These are phyloP conservation scores for Pseudocercospora musae DNA, from an alignment of 2,329 filamentous ascomycete species.

Conservation along the genomic window DNA sequence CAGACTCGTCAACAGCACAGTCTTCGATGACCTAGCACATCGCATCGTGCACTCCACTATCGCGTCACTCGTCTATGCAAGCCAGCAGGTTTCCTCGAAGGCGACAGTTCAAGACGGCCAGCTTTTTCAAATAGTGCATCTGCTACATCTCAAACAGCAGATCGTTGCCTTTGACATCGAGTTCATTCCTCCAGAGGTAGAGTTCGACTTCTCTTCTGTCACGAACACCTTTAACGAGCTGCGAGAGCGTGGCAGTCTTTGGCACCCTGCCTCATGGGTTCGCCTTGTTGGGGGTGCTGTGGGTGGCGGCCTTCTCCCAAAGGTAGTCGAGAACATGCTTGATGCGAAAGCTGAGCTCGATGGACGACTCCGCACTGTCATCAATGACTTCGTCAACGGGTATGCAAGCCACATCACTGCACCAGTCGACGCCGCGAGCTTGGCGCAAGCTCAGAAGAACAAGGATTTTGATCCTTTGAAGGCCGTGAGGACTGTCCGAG, in stretches of 20 bases:
- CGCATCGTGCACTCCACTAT: slow-evolving; percentile 90
- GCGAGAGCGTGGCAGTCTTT: slow-evolving; percentile 61
- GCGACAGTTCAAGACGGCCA: slow-evolving; percentile 70
- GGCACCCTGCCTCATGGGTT: slow-evolving; percentile 62
- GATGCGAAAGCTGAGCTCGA: slow-evolving; percentile 68
- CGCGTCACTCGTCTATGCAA: slow-evolving; percentile 73
- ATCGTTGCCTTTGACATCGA: slow-evolving; percentile 95
- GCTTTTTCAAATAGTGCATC: slow-evolving; percentile 90
- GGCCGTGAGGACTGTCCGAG: slow-evolving; percentile 46
- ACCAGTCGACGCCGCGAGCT: slow-evolving; percentile 33
- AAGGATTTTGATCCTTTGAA: slow-evolving; percentile 31
- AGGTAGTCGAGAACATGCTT: slow-evolving; percentile 68
- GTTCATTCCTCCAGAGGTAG: slow-evolving; percentile 62
- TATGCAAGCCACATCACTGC: slow-evolving; percentile 58
- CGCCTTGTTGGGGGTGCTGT: slow-evolving; percentile 50
- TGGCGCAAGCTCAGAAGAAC: slow-evolving; percentile 21
- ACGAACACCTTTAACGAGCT: slow-evolving; percentile 67
- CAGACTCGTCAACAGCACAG: slow-evolving; percentile 64
- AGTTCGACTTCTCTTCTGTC: slow-evolving; percentile 64
- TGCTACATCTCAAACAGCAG: slow-evolving; percentile 92
- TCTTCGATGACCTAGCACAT: slow-evolving; percentile 70
- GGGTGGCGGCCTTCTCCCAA: slow-evolving; percentile 54
- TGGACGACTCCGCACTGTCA: slow-evolving; percentile 58
- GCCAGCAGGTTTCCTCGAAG: slow-evolving; percentile 60
- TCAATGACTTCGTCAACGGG: slow-evolving; percentile 63